Percentiles rank a stretch among this genome's conserved stretches.
phyloP scores from a whole-genome alignment of 1,284 basidiomycete species.

The Rhodotorula sp. region DNA sequence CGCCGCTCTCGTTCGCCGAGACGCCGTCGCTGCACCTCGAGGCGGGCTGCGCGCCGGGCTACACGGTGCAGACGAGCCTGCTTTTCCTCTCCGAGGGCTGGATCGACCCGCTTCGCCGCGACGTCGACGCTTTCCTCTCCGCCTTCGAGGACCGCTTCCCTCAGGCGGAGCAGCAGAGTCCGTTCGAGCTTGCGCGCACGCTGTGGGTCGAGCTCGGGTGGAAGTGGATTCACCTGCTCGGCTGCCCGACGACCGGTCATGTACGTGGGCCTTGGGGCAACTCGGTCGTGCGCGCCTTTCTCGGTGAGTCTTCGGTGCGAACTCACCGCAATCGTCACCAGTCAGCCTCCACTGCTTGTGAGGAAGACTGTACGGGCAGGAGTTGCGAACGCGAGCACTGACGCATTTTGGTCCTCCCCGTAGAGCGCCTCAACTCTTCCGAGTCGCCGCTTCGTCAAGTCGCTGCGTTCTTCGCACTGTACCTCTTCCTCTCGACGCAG shows the following conservation, averaged over 20 bases:
- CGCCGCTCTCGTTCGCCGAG: too few relatives aligned
- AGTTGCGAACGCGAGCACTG: neutral
- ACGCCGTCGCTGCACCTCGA: too few relatives aligned
- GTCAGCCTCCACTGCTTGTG: too few relatives aligned
- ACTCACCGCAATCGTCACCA: neutral
- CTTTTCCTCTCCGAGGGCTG: slow-evolving; percentile 24
- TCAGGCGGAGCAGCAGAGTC: neutral
- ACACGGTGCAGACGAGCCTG: neutral
- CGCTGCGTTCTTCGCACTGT: slow-evolving; percentile 21
- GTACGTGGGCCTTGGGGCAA: slow-evolving; percentile 11
- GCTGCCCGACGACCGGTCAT: slow-evolving; percentile 5
- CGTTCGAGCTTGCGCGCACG: slow-evolving; percentile 10
- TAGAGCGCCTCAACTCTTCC: slow-evolving; percentile 12
- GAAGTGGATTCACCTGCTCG: slow-evolving; percentile 18
- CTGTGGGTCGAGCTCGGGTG: slow-evolving; percentile 21
- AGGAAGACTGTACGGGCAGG: too few relatives aligned
- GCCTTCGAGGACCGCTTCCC: slow-evolving; percentile 5
- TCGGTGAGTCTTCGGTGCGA: slow-evolving; percentile 1
- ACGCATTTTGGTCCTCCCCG: neutral
- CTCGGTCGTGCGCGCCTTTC: slow-evolving; percentile 17
- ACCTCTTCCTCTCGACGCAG: slow-evolving; percentile 6
- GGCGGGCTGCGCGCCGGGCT: too few relatives aligned
- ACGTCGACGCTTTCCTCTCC: slow-evolving; percentile 16
- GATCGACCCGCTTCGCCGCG: slow-evolving; percentile 16
- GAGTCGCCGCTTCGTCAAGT: slow-evolving; percentile 8